These are phyloP conservation scores for Candida loeiensis DNA, from an alignment of 805 yeast genomes.

Conservation along the genomic window DNA sequence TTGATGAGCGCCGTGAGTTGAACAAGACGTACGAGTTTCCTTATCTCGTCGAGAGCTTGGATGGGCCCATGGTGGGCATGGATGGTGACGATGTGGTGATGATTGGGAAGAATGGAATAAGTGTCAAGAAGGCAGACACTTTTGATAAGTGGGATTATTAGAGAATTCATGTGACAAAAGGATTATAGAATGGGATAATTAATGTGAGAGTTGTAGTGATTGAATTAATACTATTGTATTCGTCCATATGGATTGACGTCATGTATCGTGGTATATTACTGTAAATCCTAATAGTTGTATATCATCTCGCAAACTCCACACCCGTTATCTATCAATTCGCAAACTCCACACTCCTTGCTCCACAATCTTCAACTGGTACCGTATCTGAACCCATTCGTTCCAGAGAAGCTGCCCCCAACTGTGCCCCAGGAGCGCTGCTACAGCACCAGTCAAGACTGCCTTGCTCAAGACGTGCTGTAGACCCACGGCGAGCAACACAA, in stretches of 20 bases:
- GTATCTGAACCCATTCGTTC: conserved; percentile 10
- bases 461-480: conserved; percentile 16
- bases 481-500: conserved; percentile 16
- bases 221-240: neutral
- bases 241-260: too few species aligned
- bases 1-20: conserved; percentile 75
- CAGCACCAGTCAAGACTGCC: conserved; percentile 13
- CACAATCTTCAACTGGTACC: conserved; percentile 1
- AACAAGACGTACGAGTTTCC: conserved; percentile 78
- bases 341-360: neutral
- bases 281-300: too few species aligned
- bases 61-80: conserved; percentile 80
- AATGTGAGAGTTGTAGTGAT: neutral
- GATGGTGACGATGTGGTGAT: conserved; percentile 45
- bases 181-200: too few species aligned
- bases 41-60: conserved; percentile 60
- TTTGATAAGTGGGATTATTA: conserved; percentile 15
- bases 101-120: conserved; percentile 28
- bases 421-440: conserved; percentile 14
- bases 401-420: conserved; percentile 17
- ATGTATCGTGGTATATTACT: too few species aligned
- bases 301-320: too few species aligned
- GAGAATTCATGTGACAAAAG: neutral
- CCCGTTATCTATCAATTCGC: neutral
- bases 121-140: conserved; percentile 20